Conservation (phyloP, 108 stramenopile genomes). For the Skeletonema grethae region DNA sequence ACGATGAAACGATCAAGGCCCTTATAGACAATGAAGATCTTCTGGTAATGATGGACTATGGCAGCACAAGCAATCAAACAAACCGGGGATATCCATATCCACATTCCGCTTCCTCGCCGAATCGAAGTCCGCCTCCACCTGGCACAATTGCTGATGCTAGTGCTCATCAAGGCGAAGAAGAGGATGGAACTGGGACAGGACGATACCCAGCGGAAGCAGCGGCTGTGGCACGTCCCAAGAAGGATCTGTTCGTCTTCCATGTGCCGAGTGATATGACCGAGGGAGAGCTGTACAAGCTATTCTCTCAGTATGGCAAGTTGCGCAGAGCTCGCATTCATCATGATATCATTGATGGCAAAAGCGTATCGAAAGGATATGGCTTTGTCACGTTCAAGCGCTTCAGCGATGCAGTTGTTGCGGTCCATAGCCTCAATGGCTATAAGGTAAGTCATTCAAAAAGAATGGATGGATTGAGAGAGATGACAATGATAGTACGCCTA, state of each 20-base stretch:
- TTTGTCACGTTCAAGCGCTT: neutral
- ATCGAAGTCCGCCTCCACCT: neutral
- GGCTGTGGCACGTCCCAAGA: neutral
- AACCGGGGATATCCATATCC: neutral
- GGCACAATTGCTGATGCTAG: neutral
- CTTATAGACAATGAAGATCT: neutral
- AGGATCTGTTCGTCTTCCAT: neutral
- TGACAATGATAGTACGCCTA: too few relatives aligned
- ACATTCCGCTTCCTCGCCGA: neutral
- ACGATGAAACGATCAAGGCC: neutral
- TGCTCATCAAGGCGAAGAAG: neutral
- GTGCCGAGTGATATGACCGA: neutral
- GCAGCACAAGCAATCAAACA: too few relatives aligned
- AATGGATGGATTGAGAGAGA: too few relatives aligned
- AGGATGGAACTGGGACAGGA: neutral
- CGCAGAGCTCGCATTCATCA: neutral
- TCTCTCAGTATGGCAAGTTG: neutral
- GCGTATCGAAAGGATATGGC: neutral
- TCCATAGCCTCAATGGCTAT: neutral
- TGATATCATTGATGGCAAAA: neutral
- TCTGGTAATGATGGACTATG: neutral
- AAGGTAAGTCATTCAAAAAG: neutral
- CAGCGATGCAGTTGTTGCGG: neutral
- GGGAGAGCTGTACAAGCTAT: neutral
- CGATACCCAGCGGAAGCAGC: neutral